Evolutionary conservation across 179 eudicot species (phyloP).

Genomic region (Camellia oleifera): DNA sequence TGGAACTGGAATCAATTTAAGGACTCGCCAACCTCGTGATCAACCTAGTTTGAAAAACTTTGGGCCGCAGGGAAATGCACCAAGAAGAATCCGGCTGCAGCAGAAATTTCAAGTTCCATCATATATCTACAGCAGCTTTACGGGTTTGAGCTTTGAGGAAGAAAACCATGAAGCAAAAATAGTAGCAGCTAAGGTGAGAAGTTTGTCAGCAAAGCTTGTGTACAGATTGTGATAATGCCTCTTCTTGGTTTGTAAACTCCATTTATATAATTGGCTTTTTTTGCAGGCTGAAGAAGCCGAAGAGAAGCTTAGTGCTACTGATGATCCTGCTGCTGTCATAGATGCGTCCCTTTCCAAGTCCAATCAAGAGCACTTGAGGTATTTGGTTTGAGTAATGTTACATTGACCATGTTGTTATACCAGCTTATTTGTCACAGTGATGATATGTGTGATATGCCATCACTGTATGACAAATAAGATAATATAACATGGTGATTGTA

Average conservation of each 20-base stretch:
- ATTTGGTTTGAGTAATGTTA: too few species aligned
- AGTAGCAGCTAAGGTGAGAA: conserved; percentile 15
- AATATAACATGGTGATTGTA: too few species aligned
- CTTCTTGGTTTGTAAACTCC: not conserved
- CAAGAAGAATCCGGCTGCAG: conserved; percentile 27
- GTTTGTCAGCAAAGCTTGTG: not conserved
- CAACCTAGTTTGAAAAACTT: conserved; percentile 14
- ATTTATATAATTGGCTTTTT: not conserved
- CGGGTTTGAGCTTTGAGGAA: conserved; percentile 9
- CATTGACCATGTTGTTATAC: too few species aligned
- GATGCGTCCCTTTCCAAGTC: not conserved
- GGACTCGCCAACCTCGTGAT: conserved; percentile 27
- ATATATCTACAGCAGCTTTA: not conserved
- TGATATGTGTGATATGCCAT: too few species aligned
- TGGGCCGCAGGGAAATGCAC: conserved; percentile 63
- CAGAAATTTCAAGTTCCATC: conserved; percentile 13
- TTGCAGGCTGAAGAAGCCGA: not conserved
- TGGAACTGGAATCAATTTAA: conserved; percentile 50
- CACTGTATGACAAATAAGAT: too few species aligned
- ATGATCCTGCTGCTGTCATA: not conserved
- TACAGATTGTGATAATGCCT: not conserved
- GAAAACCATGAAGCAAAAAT: not conserved
- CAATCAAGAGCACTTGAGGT: not conserved
- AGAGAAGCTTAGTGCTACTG: not conserved
- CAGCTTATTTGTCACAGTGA: too few species aligned